Conservation (phyloP, 176 grass and related monocot species). For the Echinochloa phyllopogon region DNA sequence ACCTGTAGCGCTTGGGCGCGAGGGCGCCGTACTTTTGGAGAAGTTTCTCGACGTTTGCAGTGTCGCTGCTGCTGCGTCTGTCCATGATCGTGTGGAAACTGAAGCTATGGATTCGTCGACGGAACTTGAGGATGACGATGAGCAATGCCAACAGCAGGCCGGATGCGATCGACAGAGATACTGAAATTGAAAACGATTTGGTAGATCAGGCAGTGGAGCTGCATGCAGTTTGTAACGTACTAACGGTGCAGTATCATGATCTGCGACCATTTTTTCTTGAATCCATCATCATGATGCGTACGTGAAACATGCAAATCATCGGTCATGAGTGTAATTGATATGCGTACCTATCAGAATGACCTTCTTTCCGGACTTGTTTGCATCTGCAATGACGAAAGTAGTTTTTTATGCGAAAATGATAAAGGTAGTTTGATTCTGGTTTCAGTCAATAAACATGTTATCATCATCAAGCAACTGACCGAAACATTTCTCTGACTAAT, state of each 20-base stretch:
- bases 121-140: constrained; percentile 15
- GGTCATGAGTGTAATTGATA: background rate
- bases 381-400: constrained; percentile 25
- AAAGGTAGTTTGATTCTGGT: background rate
- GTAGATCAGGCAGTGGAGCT: background rate
- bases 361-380: constrained; percentile 33
- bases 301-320: background rate
- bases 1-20: constrained; percentile 51
- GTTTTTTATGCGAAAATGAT: background rate
- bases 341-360: constrained; percentile 49
- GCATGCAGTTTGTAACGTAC: background rate
- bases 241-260: background rate
- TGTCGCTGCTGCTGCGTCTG: background rate
- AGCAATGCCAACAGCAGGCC: background rate
- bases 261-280: background rate
- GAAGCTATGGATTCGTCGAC: background rate
- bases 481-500: background rate
- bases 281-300: background rate
- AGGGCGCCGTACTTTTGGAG: constrained; percentile 50
- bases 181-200: constrained; percentile 18
- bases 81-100: constrained; percentile 10
- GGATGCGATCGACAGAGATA: constrained; percentile 4
- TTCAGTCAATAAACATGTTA: background rate
- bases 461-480: background rate
- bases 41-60: constrained; percentile 44